These are phyloP conservation scores for Coix lacrymajobi DNA, from an alignment of 176 grass and related monocot species.

Conservation along the genomic window DNA sequence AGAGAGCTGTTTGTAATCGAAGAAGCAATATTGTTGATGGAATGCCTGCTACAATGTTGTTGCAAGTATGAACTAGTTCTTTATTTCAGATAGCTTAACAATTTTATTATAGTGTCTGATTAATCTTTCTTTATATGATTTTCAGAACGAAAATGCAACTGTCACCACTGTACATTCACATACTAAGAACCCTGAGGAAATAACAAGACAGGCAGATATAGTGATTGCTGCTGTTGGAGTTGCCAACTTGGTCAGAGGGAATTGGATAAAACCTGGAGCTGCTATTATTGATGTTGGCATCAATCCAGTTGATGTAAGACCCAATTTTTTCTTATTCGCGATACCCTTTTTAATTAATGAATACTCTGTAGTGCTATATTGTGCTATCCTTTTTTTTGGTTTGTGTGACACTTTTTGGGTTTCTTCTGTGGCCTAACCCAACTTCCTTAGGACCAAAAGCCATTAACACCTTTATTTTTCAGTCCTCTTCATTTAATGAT, in stretches of 20 bases:
- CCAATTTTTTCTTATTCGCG: not conserved
- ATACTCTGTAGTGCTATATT: not conserved
- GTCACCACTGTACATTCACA: conserved; percentile 89
- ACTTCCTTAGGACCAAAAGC: not conserved
- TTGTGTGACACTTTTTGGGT: not conserved
- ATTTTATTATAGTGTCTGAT: conserved; percentile 1
- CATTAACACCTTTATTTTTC: not conserved
- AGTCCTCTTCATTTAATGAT: not conserved
- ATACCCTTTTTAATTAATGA: not conserved
- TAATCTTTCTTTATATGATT: conserved; percentile 23
- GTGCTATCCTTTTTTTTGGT: not conserved
- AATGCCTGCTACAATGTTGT: conserved; percentile 76
- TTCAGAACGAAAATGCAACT: no score
- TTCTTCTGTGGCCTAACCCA: not conserved
- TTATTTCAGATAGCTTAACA: not conserved
- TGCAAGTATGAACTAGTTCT: conserved; percentile 59
- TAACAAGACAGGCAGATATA: conserved; percentile 89
- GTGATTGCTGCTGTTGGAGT: conserved; percentile 91
- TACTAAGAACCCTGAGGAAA: conserved; percentile 79
- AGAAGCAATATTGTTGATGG: conserved; percentile 97
- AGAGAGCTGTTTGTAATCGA: conserved; percentile 82
- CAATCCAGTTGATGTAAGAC: conserved; percentile 90
- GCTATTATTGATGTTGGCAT: conserved; percentile 96
- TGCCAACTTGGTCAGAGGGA: conserved; percentile 78
- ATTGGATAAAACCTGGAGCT: conserved; percentile 92